phyloP scores from a whole-genome alignment of 2,329 filamentous ascomycete genomes.

The Nannizziopsis barbatae region DNA sequence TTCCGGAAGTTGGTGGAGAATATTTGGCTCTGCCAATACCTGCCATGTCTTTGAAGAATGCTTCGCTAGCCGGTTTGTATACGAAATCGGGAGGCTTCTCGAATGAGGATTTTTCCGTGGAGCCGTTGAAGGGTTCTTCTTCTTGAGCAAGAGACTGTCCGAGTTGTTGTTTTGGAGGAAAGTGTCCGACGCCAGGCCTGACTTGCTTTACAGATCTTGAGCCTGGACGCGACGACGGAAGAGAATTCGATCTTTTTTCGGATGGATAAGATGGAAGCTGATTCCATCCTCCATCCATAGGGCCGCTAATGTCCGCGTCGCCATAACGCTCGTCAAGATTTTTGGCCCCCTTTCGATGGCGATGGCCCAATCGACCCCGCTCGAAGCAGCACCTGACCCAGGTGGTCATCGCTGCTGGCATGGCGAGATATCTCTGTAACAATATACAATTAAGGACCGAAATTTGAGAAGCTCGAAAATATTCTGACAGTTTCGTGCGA shows the following conservation, averaged over 20 bases:
- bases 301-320: constrained; percentile 15
- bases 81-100: constrained; percentile 13
- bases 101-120: neutral
- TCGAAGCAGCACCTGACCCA: constrained; percentile 14
- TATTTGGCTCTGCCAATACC: constrained; percentile 14
- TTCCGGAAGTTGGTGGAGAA: neutral
- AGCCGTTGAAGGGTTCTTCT: neutral
- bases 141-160: constrained; percentile 1
- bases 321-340: constrained; percentile 16
- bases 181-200: neutral
- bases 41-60: constrained; percentile 17
- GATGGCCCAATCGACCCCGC: constrained; percentile 12
- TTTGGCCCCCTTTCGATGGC: constrained; percentile 9
- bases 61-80: constrained; percentile 17
- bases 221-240: neutral
- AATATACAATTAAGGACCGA: no score
- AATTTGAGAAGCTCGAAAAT: no score
- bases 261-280: constrained; percentile 10
- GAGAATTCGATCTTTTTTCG: constrained; percentile 4
- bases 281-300: constrained; percentile 18
- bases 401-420: constrained; percentile 28
- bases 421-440: neutral
- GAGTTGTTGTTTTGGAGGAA: neutral
- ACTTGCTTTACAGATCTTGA: neutral
- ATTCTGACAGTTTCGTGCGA: no score